Conservation (phyloP, 2,329 filamentous ascomycete species). For the Paraconiothyrium brasiliense region DNA sequence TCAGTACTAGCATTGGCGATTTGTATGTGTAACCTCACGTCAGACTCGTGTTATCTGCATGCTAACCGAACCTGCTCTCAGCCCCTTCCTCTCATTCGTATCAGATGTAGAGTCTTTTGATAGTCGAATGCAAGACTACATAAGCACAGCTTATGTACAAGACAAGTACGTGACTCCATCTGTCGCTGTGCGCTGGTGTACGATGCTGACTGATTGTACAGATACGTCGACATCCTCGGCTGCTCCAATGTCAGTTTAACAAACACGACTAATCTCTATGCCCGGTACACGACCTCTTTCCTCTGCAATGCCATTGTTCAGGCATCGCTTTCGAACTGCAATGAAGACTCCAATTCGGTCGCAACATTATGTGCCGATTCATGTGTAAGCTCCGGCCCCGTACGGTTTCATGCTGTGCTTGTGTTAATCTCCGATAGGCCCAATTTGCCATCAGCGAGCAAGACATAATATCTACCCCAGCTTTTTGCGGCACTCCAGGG, state of each 20-base stretch:
- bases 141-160: conserved; percentile 77
- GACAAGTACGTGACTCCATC: conserved; percentile 69
- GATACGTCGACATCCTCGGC: conserved; percentile 83
- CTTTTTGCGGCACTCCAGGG: conserved; percentile 74
- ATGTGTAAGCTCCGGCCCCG: conserved; percentile 68
- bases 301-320: conserved; percentile 95
- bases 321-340: conserved; percentile 78
- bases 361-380: conserved; percentile 87
- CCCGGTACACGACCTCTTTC: conserved; percentile 89
- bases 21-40: conserved; percentile 64
- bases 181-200: conserved; percentile 23
- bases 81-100: conserved; percentile 86
- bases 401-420: conserved; percentile 26
- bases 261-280: conserved; percentile 85
- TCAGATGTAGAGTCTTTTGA: conserved; percentile 82
- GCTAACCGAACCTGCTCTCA: conserved; percentile 58
- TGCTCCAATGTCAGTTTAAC: conserved; percentile 80
- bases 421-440: conserved; percentile 62
- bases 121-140: conserved; percentile 73
- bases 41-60: conserved; percentile 28
- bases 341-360: conserved; percentile 66
- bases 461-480: conserved; percentile 76
- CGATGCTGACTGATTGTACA: conserved; percentile 56
- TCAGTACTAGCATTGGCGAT: conserved; percentile 72
- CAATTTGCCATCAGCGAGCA: conserved; percentile 90